Base-by-base conservation (phyloP, 2,329 filamentous ascomycete genomes). In the Didymella arachidicola region DNA sequence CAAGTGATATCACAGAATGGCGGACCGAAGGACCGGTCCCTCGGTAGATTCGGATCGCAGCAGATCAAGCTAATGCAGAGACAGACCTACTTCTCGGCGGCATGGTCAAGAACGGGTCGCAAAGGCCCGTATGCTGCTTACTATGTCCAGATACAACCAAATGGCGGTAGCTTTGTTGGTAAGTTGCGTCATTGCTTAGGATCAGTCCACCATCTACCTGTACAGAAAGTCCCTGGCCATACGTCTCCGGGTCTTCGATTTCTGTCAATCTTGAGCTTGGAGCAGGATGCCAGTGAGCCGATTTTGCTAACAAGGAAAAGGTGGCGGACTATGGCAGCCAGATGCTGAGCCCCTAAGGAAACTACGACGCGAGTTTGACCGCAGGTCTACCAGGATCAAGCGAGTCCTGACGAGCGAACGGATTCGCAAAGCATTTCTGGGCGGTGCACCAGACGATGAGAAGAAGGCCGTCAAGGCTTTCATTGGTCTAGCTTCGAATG, bases 51-150 rank as follows among this genome's bases (percentile, higher is more conserved):
- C 16, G 41, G 41, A 43, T 12, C 25, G 41, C 41, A 30, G 8
- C n/a, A 45, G 14, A 18, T 34, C 18, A 34, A 19, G 58, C 72
- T 77, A 65, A 72, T 59, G 27, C 58, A 36, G 61, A 32, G 43
- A 19, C 50, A 92, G 88, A 86, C 91, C 53, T 87, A 93, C 78
- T 96, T 93, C 77, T 91, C 90, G 10, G 92, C 90, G 36, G 91
- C 91, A 25, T 96, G 91, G 88, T 95, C 91, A 56, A 88, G 93
- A 19, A 96, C 92, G 0, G 93, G 93, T 19, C 86, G 90, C 53
- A 96, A 97, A 77, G 71, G 71, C 16, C 71, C 70, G 7, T 73
- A 73, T 53, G 93, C 93, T 7, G 89, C 87, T 72, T 97, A 97
- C 79, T 97, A 96, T 78, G 79, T 97, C 19, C 92, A 96, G 75